phyloP scores from a whole-genome alignment of 768 basidiomycete genomes.

The Lentinus tigrinus region DNA sequence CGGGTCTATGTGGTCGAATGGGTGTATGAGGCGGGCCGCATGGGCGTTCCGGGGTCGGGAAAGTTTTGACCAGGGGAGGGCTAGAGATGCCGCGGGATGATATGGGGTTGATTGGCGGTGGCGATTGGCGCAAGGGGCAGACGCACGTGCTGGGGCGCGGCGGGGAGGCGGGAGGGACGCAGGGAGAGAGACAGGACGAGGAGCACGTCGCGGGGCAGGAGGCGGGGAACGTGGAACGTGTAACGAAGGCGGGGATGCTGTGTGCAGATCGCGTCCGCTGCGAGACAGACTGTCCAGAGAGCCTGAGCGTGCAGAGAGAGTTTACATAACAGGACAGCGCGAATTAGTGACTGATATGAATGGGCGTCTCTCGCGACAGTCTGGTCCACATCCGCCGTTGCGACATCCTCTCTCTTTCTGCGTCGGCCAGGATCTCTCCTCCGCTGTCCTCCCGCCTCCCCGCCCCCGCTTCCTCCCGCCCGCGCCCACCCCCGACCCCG shows the following conservation, averaged over 20 bases:
- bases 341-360: constrained; percentile 12
- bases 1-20: no score
- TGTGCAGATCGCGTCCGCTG: no score
- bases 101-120: not conserved
- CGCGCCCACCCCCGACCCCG: not conserved
- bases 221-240: no score
- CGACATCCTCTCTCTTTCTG: not conserved
- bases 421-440: constrained; percentile 1
- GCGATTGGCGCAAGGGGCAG: not conserved
- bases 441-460: constrained; percentile 1
- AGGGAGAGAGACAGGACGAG: no score
- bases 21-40: no score
- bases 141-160: not conserved
- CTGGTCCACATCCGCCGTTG: constrained; percentile 14
- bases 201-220: no score
- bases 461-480: not conserved
- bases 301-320: not conserved
- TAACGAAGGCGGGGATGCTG: no score
- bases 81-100: not conserved
- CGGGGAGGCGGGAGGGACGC: not conserved
- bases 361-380: constrained; percentile 4
- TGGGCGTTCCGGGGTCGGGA: no score
- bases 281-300: no score
- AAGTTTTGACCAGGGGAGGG: no score
- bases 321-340: constrained; percentile 9